Evolutionary conservation across 2,329 filamentous ascomycete species (phyloP).

Genomic region (Xylaria sp.): DNA sequence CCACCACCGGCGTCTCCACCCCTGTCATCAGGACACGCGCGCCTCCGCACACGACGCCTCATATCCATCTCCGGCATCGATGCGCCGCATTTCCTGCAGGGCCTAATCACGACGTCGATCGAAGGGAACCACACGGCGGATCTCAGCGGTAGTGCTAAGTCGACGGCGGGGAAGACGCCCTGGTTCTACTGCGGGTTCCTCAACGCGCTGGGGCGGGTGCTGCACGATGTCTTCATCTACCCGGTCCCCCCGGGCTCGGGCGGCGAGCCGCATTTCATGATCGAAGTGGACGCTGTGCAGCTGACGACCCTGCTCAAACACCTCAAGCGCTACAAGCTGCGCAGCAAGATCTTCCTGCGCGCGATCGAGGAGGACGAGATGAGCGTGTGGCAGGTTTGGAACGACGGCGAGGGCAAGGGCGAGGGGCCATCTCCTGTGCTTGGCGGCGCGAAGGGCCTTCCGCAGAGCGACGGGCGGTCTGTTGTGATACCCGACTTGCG

Average conservation of each 20-base stretch:
- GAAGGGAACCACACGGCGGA: slow-evolving; percentile 30
- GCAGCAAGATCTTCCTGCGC: slow-evolving; percentile 79
- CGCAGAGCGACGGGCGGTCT: slow-evolving; percentile 32
- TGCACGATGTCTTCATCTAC: slow-evolving; percentile 94
- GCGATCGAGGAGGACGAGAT: slow-evolving; percentile 73
- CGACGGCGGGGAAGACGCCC: slow-evolving; percentile 41
- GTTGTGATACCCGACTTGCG: slow-evolving; percentile 63
- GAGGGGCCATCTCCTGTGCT: slow-evolving; percentile 1
- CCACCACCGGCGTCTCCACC: slow-evolving; percentile 48
- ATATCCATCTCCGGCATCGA: slow-evolving; percentile 84
- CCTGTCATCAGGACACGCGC: slow-evolving; percentile 62
- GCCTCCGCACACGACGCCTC: slow-evolving; percentile 78
- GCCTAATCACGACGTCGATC: slow-evolving; percentile 82
- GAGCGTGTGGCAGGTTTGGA: slow-evolving; percentile 80
- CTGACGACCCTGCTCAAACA: slow-evolving; percentile 73
- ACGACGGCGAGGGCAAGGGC: slow-evolving; percentile 60
- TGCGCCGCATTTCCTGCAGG: slow-evolving; percentile 86
- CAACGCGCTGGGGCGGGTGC: slow-evolving; percentile 83
- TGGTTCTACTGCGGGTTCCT: slow-evolving; percentile 87
- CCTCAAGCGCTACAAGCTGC: slow-evolving; percentile 85
- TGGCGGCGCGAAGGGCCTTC: slow-evolving; percentile 21
- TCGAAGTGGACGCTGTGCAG: slow-evolving; percentile 83
- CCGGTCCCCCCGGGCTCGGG: slow-evolving; percentile 58
- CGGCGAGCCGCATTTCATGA: slow-evolving; percentile 68
- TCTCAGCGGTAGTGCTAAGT: neutral